phyloP scores from a whole-genome alignment of 192 early-diverging fungal genomes.

The Bifiguratus adelaidae region DNA sequence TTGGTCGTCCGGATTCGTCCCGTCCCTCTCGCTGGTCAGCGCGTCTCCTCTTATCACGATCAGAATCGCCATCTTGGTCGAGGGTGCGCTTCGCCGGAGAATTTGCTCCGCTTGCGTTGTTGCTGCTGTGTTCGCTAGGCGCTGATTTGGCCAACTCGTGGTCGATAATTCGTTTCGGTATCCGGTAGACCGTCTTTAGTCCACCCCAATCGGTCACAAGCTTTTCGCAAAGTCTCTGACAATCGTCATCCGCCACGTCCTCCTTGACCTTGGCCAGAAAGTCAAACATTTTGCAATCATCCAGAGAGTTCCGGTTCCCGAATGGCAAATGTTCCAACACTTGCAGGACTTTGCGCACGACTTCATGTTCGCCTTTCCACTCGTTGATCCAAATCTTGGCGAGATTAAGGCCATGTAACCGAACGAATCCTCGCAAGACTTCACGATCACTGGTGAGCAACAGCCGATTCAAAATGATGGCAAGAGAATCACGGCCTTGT shows the following conservation, averaged over 20 bases:
- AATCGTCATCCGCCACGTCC: conserved; percentile 34
- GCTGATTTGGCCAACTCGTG: conserved; percentile 7
- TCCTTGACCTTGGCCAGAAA: conserved; percentile 38
- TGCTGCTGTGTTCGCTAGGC: conserved; percentile 12
- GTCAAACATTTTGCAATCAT: conserved; percentile 67
- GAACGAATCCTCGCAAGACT: conserved; percentile 46
- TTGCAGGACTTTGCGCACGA: conserved; percentile 39
- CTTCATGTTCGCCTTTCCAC: conserved; percentile 47
- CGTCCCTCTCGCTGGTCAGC: too few relatives aligned
- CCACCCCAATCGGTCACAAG: conserved; percentile 35
- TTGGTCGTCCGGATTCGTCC: too few relatives aligned
- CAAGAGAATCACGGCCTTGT: conserved; percentile 33
- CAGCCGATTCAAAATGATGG: conserved; percentile 50
- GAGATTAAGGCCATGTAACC: conserved; percentile 60
- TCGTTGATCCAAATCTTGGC: conserved; percentile 65
- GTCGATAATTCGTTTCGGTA: conserved; percentile 33
- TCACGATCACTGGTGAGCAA: conserved; percentile 36
- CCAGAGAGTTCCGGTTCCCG: conserved; percentile 65
- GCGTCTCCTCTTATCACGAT: too few relatives aligned
- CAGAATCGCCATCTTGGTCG: too few relatives aligned
- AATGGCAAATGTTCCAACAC: conserved; percentile 73
- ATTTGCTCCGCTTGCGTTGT: too few relatives aligned
- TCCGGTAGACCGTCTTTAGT: conserved; percentile 42
- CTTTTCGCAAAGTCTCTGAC: too few relatives aligned
- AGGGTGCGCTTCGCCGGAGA: too few relatives aligned